A percentile compares a stretch with the other conserved stretches of the same genome.
Conservation (phyloP, 192 early-diverging fungal genomes). For the Gaertneriomyces semiglobifer region DNA sequence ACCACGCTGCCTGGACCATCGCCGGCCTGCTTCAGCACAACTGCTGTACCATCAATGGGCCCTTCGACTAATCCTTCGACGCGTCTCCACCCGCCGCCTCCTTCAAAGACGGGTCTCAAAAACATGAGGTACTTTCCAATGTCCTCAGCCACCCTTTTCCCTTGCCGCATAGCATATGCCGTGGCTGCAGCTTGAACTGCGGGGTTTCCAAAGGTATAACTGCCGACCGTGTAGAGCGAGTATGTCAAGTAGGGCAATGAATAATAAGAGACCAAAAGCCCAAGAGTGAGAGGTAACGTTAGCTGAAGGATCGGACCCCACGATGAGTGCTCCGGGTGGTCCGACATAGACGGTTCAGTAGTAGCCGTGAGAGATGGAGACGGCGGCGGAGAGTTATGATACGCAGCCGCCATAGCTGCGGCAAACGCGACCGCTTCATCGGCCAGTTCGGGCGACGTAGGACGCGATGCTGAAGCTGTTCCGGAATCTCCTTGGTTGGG, state of each 20-base stretch:
- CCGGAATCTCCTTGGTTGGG: background rate
- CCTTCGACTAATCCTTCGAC: constrained; percentile 29
- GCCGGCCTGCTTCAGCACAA: constrained; percentile 22
- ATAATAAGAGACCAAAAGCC: constrained; percentile 2
- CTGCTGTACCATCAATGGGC: constrained; percentile 16
- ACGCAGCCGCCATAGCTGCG: constrained; percentile 21
- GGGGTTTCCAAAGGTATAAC: constrained; percentile 26
- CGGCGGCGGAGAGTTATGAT: background rate
- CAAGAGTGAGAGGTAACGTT: too few species aligned
- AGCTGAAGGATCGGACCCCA: too few species aligned
- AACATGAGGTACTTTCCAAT: constrained; percentile 15
- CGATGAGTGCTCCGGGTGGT: background rate
- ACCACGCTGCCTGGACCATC: constrained; percentile 25
- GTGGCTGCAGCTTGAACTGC: constrained; percentile 37
- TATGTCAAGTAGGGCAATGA: constrained; percentile 9
- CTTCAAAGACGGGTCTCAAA: constrained; percentile 31
- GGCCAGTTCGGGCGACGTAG: background rate
- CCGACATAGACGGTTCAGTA: background rate
- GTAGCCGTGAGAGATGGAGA: constrained; percentile 1
- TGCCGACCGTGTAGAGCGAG: constrained; percentile 3
- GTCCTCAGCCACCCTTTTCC: constrained; percentile 11
- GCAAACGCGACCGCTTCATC: constrained; percentile 28
- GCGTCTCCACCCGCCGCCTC: constrained; percentile 1
- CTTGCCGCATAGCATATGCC: constrained; percentile 39
- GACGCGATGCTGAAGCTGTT: background rate